Evolutionary conservation across 1,284 basidiomycete genomes (phyloP), one percentile per base, ranked within the genome.

Genomic region (Meira miltonrushii): DNA sequence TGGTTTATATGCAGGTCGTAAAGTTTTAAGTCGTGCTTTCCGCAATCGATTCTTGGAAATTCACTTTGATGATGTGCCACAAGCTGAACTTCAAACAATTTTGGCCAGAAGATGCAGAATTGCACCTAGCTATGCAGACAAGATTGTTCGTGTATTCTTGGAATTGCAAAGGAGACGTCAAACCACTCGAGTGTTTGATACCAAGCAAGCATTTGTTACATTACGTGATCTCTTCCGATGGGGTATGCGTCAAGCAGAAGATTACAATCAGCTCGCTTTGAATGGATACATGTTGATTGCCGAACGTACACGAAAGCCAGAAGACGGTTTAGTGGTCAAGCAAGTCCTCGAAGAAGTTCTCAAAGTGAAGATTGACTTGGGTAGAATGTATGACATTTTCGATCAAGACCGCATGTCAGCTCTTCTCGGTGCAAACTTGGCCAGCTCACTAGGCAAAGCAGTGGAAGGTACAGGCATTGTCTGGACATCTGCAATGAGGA

Each of bases 41-140:
- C 85, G 95, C 38, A 97, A 95, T 79, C 89, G 95, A n/a, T 98
- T 98, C 81, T 84, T 99, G 13, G 95, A 99, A 79, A 89, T 98
- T 39, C 93, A 98, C 78, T 98, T 98, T 75, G 89, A 92, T 66
- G 95, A 98, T 69, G 94, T 98, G 0, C 95, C 95, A 0, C 89
- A 94, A 78, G 83, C 83, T 13, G 95, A 99, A 79, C 82, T 98
- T 38, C 91, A 97, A 80, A 89, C 87, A 1, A 98, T 99, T 44
- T 57, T 78, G 6, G 67, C 69, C 40, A 67, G 69, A 38, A 67
- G 75, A 21, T 78, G 75, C 65, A 57, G 56, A 25, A 77, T 78
- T 39, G 68, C 75, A 9, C 74, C 70, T 13, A 71, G 71, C n/a
- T 94, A 96, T 74, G 91, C 90, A 4, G 86, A 88, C 69, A 86